Conservation (phyloP, 345 rosid species). For the Eucalyptus guilfoylei region DNA sequence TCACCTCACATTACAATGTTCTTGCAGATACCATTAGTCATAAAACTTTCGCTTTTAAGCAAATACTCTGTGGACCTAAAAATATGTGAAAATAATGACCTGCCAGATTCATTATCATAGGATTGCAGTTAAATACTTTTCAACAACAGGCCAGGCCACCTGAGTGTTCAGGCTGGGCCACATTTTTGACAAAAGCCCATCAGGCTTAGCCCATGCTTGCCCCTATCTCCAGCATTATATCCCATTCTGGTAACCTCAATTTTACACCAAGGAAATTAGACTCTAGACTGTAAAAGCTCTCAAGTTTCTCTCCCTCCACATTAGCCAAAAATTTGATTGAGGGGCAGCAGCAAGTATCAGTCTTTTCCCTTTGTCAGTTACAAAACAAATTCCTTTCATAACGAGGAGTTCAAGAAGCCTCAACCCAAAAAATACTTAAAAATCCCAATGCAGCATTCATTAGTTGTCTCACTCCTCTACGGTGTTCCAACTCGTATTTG, state of each 20-base stretch:
- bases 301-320: not conserved
- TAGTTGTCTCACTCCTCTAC: not conserved
- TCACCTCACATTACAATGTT: not conserved
- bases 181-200: not conserved
- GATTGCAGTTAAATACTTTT: not conserved
- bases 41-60: not conserved
- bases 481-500: not conserved
- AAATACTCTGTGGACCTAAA: not conserved
- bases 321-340: not conserved
- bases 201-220: not conserved
- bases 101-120: not conserved
- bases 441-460: not conserved
- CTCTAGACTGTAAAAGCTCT: not conserved
- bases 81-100: not conserved
- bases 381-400: not conserved
- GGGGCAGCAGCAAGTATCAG: not conserved
- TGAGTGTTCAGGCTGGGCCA: not conserved
- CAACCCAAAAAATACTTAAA: not conserved
- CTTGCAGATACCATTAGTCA: not conserved
- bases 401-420: not conserved
- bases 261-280: not conserved
- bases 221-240: not conserved
- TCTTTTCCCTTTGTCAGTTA: not conserved
- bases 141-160: not conserved
- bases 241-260: not conserved